Evolutionary conservation across 495 filamentous ascomycete genomes (phyloP).

Genomic region (Trichocladium uniseriatum): DNA sequence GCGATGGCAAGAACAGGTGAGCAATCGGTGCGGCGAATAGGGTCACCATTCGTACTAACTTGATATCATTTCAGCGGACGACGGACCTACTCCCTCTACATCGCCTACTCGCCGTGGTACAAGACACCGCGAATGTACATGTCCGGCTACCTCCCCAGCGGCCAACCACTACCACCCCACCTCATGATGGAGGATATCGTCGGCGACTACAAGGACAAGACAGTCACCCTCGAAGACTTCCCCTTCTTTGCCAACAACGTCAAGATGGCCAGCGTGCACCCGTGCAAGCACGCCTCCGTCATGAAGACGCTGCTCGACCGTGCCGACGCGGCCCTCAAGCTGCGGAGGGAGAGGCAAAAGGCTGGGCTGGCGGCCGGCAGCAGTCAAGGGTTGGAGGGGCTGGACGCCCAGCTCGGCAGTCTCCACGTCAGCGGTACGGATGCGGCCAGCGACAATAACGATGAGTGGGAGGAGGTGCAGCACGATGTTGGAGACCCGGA

Average conservation of each 20-base stretch:
- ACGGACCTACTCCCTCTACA: conserved; percentile 94
- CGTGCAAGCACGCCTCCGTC: conserved; percentile 83
- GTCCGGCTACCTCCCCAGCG: conserved; percentile 74
- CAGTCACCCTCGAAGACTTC: conserved; percentile 96
- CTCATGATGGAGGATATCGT: conserved; percentile 99
- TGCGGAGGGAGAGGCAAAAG: conserved; percentile 72
- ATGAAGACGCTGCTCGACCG: conserved; percentile 98
- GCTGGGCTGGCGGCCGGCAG: conserved; percentile 35
- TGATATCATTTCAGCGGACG: conserved; percentile 47
- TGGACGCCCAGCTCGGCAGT: conserved; percentile 53
- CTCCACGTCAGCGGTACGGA: conserved; percentile 36
- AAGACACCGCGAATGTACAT: conserved; percentile 93
- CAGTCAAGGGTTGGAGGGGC: conserved; percentile 45
- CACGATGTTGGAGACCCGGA: conserved; percentile 64
- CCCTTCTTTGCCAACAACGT: conserved; percentile 75
- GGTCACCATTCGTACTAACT: conserved; percentile 7
- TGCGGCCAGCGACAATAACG: conserved; percentile 39
- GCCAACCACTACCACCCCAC: conserved; percentile 74
- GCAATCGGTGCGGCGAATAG: conserved; percentile 22
- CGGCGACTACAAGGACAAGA: conserved; percentile 99
- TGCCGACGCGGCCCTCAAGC: conserved; percentile 84
- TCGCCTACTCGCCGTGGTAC: conserved; percentile 94
- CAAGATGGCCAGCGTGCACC: conserved; percentile 95
- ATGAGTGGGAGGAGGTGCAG: conserved; percentile 80
- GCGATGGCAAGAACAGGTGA: conserved; percentile 56